Conservation (phyloP, 805 yeast genomes). For the Sugiyamaella floridensis region DNA sequence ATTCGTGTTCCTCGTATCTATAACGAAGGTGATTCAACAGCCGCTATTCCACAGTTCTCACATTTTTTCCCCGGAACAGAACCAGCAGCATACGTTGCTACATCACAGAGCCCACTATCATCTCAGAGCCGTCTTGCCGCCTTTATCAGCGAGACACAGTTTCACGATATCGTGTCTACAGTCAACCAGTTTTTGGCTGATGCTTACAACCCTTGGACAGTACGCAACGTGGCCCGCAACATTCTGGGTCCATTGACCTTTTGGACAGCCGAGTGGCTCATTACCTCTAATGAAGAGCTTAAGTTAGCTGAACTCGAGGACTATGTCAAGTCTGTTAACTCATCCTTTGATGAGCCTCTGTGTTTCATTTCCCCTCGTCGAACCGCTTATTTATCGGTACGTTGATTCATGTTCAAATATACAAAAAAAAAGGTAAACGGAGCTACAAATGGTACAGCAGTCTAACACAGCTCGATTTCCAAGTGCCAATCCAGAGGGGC, state of each 20-base stretch:
- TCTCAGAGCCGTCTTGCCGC: slow-evolving; percentile 26
- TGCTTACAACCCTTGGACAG: slow-evolving; percentile 37
- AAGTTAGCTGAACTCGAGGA: slow-evolving; percentile 38
- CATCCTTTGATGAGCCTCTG: slow-evolving; percentile 2
- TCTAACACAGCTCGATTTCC: slow-evolving; percentile 1
- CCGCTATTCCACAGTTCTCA: slow-evolving; percentile 17
- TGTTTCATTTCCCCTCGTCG: slow-evolving; percentile 10
- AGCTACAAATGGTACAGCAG: no score
- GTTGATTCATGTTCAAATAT: background rate
- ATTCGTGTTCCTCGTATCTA: slow-evolving; percentile 19
- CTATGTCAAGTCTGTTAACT: slow-evolving; percentile 29
- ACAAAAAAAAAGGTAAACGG: no score
- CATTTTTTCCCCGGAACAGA: slow-evolving; percentile 21
- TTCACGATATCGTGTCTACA: slow-evolving; percentile 34
- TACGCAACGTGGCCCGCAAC: slow-evolving; percentile 37
- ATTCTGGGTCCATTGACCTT: slow-evolving; percentile 35
- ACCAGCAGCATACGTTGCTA: slow-evolving; percentile 18
- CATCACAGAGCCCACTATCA: slow-evolving; percentile 21
- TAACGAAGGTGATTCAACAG: background rate
- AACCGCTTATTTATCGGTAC: slow-evolving; percentile 16
- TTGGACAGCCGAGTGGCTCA: slow-evolving; percentile 36
- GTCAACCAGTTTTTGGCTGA: slow-evolving; percentile 39
- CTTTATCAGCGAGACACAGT: slow-evolving; percentile 36
- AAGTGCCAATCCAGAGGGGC: background rate
- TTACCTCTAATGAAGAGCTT: slow-evolving; percentile 30